phyloP scores from a whole-genome alignment of 192 early-diverging fungal species.

The Backusella circina region DNA sequence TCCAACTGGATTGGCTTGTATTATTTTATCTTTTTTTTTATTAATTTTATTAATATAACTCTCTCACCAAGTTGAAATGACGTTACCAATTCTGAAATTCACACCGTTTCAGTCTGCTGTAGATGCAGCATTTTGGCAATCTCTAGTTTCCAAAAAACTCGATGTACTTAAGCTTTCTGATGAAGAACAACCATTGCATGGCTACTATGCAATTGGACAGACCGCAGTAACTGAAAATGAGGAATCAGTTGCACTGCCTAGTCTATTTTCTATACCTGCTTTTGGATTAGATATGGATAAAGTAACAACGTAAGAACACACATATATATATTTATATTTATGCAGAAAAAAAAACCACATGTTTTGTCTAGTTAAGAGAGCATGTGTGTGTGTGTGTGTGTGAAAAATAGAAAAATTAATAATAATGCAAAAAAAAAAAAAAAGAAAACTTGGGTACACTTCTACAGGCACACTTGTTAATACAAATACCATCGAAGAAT shows the following conservation, averaged over 20 bases:
- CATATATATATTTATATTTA: background rate
- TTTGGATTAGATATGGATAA: constrained; percentile 43
- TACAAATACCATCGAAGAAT: constrained; percentile 95
- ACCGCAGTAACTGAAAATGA: constrained; percentile 18
- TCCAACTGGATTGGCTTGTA: background rate
- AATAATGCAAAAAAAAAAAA: background rate
- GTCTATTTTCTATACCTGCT: constrained; percentile 59
- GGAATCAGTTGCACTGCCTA: constrained; percentile 43
- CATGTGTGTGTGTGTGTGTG: background rate
- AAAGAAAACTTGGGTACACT: background rate
- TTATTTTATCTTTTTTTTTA: background rate
- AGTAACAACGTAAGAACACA: constrained; percentile 5
- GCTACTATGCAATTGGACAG: constrained; percentile 60
- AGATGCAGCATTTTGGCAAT: constrained; percentile 88
- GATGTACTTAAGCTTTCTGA: constrained; percentile 80
- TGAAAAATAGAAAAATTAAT: background rate
- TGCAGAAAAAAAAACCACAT: constrained; percentile 1
- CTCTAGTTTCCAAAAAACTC: constrained; percentile 81
- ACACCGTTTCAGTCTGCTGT: constrained; percentile 80
- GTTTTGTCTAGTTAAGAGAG: background rate
- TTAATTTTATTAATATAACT: background rate
- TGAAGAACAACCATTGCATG: constrained; percentile 45
- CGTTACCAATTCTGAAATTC: constrained; percentile 67
- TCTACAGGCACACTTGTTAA: constrained; percentile 68
- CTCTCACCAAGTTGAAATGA: background rate